A percentile compares a stretch with the other conserved stretches of the same genome.
phyloP scores from a whole-genome alignment of 1,284 basidiomycete genomes.

The Veloboletus limbatus region DNA sequence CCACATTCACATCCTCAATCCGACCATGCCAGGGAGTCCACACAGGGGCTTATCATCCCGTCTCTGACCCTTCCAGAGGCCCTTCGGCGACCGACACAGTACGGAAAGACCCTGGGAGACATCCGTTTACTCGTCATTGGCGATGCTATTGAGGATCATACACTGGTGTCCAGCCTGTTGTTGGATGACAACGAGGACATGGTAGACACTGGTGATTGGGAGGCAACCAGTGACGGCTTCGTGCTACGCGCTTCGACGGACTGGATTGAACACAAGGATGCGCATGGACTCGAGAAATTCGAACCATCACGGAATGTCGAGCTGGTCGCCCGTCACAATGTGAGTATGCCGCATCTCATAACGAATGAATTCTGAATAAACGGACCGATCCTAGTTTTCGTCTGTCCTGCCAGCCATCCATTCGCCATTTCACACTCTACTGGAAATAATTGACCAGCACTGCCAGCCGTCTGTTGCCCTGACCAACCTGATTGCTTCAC shows the following conservation, averaged over 20 bases:
- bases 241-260: conserved; percentile 59
- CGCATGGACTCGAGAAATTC: conserved; percentile 60
- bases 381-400: conserved; percentile 14
- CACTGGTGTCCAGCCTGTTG: conserved; percentile 37
- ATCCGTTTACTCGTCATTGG: conserved; percentile 53
- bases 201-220: conserved; percentile 57
- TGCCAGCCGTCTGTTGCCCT: conserved; percentile 48
- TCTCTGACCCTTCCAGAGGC: conserved; percentile 62
- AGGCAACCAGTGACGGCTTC: conserved; percentile 40
- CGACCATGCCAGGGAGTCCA: conserved; percentile 43
- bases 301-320: conserved; percentile 63
- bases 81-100: conserved; percentile 54
- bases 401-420: conserved; percentile 48
- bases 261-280: conserved; percentile 64
- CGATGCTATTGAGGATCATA: conserved; percentile 36
- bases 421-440: conserved; percentile 51
- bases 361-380: conserved; percentile 8
- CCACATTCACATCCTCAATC: conserved; percentile 39
- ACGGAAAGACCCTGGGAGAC: conserved; percentile 63
- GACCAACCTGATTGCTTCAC: conserved; percentile 52
- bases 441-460: conserved; percentile 48
- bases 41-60: conserved; percentile 63
- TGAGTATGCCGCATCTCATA: conserved; percentile 14
- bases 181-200: conserved; percentile 64
- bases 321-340: conserved; percentile 40